Evolutionary conservation across 1,139 yeast species (phyloP).

Genomic region (Geotrichum armillariae): DNA sequence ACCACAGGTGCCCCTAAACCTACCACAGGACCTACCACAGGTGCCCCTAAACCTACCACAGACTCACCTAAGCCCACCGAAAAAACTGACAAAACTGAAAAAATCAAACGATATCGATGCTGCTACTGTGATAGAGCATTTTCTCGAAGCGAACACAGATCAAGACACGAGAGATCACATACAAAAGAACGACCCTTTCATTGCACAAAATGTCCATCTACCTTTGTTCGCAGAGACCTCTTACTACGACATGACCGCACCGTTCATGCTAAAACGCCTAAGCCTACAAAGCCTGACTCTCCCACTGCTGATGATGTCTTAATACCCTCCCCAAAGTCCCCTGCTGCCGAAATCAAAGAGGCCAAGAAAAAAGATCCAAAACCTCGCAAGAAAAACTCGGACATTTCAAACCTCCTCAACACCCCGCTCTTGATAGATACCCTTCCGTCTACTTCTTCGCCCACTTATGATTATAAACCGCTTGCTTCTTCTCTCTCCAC

Average conservation of each 20-base stretch:
- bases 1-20: not conserved
- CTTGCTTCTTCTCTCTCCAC: constrained; percentile 6
- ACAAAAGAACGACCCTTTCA: constrained; percentile 82
- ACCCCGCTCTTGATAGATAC: not conserved
- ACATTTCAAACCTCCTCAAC: constrained; percentile 2
- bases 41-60: constrained; percentile 6
- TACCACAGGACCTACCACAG: not conserved
- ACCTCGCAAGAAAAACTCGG: constrained; percentile 5
- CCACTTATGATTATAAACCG: not conserved
- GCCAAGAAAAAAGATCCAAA: not conserved
- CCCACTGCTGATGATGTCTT: not conserved
- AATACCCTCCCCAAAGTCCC: constrained; percentile 1
- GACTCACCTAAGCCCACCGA: not conserved
- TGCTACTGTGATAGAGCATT: constrained; percentile 80
- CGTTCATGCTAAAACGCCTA: constrained; percentile 52
- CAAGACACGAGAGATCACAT: constrained; percentile 81
- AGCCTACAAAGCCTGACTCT: constrained; percentile 1
- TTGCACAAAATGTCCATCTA: constrained; percentile 67
- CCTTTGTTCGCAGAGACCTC: constrained; percentile 75
- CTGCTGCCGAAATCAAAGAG: not conserved
- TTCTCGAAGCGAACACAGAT: constrained; percentile 77
- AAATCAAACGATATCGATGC: constrained; percentile 53
- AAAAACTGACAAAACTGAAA: too few relatives aligned
- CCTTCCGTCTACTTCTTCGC: not conserved
- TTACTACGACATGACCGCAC: constrained; percentile 77